Base-by-base conservation (phyloP, 306 rosid genomes). In the Arachis hypogaea region DNA sequence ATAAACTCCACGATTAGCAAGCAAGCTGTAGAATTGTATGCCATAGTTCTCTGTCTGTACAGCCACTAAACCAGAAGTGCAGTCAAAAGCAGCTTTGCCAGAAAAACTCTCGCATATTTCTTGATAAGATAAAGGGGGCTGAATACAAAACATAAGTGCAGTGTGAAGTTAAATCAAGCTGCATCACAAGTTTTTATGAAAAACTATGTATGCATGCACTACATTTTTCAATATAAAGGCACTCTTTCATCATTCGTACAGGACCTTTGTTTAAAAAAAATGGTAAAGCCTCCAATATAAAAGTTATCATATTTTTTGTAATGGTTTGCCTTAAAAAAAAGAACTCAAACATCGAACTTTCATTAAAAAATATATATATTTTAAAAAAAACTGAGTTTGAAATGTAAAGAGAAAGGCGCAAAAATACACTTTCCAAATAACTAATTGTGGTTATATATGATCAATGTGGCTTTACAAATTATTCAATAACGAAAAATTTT, bases 11-110 rank as follows among this genome's bases (percentile, higher is more conserved):
- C 87, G 86, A 80, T 94, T 89, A 73, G 86, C 96, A 90, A 87
- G 79, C 88, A 94, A 77, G 80, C 90, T 90, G 82, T 86, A 94
- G 74, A 94, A 86, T 77, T 94, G 99, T 71, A 94, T 77, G 80
- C 90, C 76, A 66, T 92, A 94, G 79, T 90, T 88, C 72, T 87
- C 92, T 69, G 99, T 85, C 52, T 78, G 85, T 79, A 92, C 84
- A 41, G 93, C 99, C 81, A 90, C 88, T 44, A 86, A 62, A 58
- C 96, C 99, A 85, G 92, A 74, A 79, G 80, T 11, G 78, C 81
- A 76, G 78, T 89, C 92, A 70, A 94, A 92, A 77, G 96, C 81
- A 78, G 82, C 80, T 66, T 82, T 88, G 74, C 86, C 80, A 45
- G 83, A 71, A 71, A 72, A 51, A 66, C 74, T 82, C 62, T 86